Evolutionary conservation across 2,329 filamentous ascomycete species (phyloP).

Genomic region (Daldinia sp.): DNA sequence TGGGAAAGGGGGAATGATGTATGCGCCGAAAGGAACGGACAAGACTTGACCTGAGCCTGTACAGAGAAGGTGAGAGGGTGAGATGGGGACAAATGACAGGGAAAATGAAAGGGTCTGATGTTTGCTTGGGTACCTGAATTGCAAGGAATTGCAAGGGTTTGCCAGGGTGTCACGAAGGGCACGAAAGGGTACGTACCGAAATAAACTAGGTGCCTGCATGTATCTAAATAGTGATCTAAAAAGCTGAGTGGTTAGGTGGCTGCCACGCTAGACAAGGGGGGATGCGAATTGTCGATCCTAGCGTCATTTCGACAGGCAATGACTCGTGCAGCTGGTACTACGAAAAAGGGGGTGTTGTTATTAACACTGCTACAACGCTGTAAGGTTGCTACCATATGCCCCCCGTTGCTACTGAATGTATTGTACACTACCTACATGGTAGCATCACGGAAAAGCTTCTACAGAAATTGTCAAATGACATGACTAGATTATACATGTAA

Average conservation of each 20-base stretch:
- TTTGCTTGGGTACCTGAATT: constrained; percentile 38
- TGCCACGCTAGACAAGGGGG: constrained; percentile 30
- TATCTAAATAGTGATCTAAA: constrained; percentile 26
- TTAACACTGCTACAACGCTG: constrained; percentile 15
- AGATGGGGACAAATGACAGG: constrained; percentile 27
- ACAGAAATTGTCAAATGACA: neutral
- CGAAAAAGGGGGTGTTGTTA: constrained; percentile 30
- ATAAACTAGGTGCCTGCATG: constrained; percentile 28
- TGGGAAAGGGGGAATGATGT: constrained; percentile 40
- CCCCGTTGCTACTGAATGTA: neutral
- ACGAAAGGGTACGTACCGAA: constrained; percentile 32
- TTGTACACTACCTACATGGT: no score
- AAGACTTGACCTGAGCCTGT: constrained; percentile 23
- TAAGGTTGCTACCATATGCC: neutral
- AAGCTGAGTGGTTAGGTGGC: constrained; percentile 29
- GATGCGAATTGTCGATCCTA: constrained; percentile 41
- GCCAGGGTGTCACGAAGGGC: constrained; percentile 8
- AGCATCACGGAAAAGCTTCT: neutral
- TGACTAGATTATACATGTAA: constrained; percentile 11
- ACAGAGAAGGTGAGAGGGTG: constrained; percentile 11
- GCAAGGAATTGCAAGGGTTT: neutral
- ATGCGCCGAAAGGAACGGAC: constrained; percentile 37
- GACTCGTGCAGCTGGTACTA: constrained; percentile 17
- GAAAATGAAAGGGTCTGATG: constrained; percentile 37
- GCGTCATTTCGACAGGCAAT: constrained; percentile 39